A percentile compares a stretch with the other conserved stretches of the same genome.
Evolutionary conservation across 1,139 yeast species (phyloP).

Genomic region (Taphrina populina): DNA sequence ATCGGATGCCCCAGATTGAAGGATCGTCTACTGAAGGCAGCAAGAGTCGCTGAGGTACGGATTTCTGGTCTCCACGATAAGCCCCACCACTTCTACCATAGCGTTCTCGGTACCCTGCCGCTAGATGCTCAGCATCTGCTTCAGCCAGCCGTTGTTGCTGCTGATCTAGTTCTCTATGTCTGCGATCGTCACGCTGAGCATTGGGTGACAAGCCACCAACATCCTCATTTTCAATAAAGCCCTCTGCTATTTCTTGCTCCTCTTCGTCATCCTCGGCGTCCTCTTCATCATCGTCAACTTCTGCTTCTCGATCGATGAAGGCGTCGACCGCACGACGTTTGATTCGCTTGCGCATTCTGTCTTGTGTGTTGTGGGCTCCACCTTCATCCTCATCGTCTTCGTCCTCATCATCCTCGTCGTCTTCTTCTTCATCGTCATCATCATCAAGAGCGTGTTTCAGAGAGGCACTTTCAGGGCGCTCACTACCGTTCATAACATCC

Average conservation of each 20-base stretch:
- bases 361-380: no score
- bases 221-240: slow-evolving; percentile 56
- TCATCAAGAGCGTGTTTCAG: slow-evolving; percentile 32
- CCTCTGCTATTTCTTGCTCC: slow-evolving; percentile 69
- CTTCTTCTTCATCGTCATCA: slow-evolving; percentile 42
- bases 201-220: slow-evolving; percentile 47
- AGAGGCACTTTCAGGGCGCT: no score
- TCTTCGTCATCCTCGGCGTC: slow-evolving; percentile 93
- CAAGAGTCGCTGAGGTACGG: slow-evolving; percentile 88
- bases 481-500: no score
- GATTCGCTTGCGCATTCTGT: slow-evolving; percentile 60
- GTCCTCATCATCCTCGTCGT: slow-evolving; percentile 42
- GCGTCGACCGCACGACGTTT: slow-evolving; percentile 74
- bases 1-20: slow-evolving; percentile 90
- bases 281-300: slow-evolving; percentile 97
- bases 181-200: slow-evolving; percentile 56
- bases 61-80: slow-evolving; percentile 82
- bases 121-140: slow-evolving; percentile 91
- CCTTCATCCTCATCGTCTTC: slow-evolving; percentile 40
- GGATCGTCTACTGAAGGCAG: slow-evolving; percentile 97
- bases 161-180: slow-evolving; percentile 89
- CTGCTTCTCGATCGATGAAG: slow-evolving; percentile 98
- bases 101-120: slow-evolving; percentile 86
- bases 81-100: slow-evolving; percentile 84
- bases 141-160: slow-evolving; percentile 86